phyloP scores from a whole-genome alignment of 371 early-diverging fungal genomes.

The Actinomortierella wolfii region DNA sequence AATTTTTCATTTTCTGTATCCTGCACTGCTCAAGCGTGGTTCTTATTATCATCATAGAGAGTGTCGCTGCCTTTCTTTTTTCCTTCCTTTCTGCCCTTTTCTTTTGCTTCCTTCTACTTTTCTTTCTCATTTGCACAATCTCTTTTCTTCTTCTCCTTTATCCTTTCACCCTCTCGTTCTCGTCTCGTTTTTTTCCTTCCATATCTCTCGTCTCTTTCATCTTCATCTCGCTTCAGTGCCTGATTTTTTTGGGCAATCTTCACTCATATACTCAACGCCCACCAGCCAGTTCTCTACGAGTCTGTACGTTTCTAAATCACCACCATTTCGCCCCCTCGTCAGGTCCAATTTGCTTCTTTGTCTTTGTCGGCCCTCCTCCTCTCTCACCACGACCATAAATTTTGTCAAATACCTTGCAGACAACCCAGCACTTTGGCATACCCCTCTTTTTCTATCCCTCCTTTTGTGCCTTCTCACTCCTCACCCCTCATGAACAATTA shows the following conservation, averaged over 20 bases:
- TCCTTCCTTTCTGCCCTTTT: too few species aligned
- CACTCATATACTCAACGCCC: too few species aligned
- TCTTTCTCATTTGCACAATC: neutral
- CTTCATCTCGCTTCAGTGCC: neutral
- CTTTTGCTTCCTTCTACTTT: neutral
- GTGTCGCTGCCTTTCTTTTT: neutral
- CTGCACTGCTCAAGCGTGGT: too few species aligned
- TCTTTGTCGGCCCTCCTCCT: neutral
- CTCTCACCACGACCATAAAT: neutral
- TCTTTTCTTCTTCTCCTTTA: neutral
- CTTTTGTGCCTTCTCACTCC: neutral
- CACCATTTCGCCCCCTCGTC: too few species aligned
- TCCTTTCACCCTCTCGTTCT: neutral
- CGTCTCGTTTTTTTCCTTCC: slow-evolving; percentile 3
- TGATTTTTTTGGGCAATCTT: too few species aligned
- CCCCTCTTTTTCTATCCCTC: neutral
- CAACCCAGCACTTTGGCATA: neutral
- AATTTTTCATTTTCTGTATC: too few species aligned
- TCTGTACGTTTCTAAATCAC: neutral
- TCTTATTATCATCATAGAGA: too few species aligned
- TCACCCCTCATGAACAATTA: neutral
- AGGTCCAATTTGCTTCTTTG: neutral
- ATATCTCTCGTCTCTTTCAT: neutral
- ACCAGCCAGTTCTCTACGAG: neutral
- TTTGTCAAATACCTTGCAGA: slow-evolving; percentile 3